These are phyloP conservation scores for Cadophora sp. DNA, from an alignment of 2,329 filamentous ascomycete species.

Conservation along the genomic window DNA sequence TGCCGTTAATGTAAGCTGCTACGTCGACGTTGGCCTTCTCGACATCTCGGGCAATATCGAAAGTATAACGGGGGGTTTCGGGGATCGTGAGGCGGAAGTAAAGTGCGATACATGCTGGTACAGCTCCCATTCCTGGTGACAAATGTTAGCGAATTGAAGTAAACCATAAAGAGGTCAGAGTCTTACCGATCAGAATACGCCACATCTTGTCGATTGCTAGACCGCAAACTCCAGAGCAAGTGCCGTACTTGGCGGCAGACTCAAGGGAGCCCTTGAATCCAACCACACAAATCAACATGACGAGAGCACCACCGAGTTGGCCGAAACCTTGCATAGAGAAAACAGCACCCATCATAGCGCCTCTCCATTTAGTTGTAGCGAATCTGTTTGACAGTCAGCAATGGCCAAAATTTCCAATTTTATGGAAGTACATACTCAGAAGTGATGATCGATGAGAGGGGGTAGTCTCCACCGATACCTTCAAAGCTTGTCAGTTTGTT, in stretches of 20 bases:
- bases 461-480: conserved; percentile 80
- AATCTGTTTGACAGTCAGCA: conserved; percentile 53
- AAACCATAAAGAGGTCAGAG: too few relatives aligned
- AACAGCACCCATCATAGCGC: conserved; percentile 86
- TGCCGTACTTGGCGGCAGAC: conserved; percentile 55
- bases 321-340: conserved; percentile 90
- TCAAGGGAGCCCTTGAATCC: conserved; percentile 72
- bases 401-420: not conserved
- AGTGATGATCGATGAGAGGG: conserved; percentile 82
- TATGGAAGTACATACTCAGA: conserved; percentile 60
- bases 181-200: conserved; percentile 69
- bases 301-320: conserved; percentile 76
- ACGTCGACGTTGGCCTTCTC: conserved; percentile 77
- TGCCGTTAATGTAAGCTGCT: conserved; percentile 73
- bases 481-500: conserved; percentile 53
- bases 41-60: conserved; percentile 78
- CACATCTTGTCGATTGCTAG: conserved; percentile 86
- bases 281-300: conserved; percentile 76
- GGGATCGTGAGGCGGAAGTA: conserved; percentile 87
- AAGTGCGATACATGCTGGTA: conserved; percentile 82
- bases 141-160: conserved; percentile 6
- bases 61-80: conserved; percentile 87
- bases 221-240: conserved; percentile 69
- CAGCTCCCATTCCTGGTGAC: conserved; percentile 71
- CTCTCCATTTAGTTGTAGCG: conserved; percentile 83